Evolutionary conservation across 495 filamentous ascomycete genomes (phyloP), one percentile per base, ranked within the genome.

Genomic region (Letharia lupina): DNA sequence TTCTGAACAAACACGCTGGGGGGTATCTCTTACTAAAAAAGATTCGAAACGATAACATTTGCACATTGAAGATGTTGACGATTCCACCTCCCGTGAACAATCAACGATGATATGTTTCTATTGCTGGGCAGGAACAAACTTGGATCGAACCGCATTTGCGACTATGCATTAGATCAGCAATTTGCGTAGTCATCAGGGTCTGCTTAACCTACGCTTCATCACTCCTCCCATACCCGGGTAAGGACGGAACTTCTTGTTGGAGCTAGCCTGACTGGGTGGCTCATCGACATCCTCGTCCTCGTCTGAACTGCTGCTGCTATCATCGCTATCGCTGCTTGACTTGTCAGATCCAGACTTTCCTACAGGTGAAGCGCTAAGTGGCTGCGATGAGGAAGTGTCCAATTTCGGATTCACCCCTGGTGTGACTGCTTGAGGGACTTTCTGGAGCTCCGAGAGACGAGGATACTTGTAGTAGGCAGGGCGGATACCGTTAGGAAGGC

Each of bases 381-480:
- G 39, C 37, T 35, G 44, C 31, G 28, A 59, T 33, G 40, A 39
- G 39, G 60, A 16, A 42, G 16, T 3, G 23, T 44, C 8, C 16
- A 11, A 41, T 48, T 56, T 56, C n/a, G 45, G 28, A 4, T 56
- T 52, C 8, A 35, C 59, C 50, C 28, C 33, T 31, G 52, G 39
- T n/a, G 23, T 60, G 13, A 11, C 44, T 12, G 4, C 54, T 57
- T 8, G 54, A 35, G 33, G 31, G 37, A 57, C 6, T 37, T 28
- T 65, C 50, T 44, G 33, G 28, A 69, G 41, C 56, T 66, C 23
- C 50, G 64, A 66, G n/a, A 69, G 67, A 23, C 23, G 45, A n/a
- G 67, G 67, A 48, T 66, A 69, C 16, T 54, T 63, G 60, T 66
- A 63, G 28, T 42, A 39, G 33, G 60, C 48, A 15, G 64, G 58